Evolutionary conservation across 371 early-diverging fungal genomes (phyloP).

Genomic region (Gilbertella persicaria): DNA sequence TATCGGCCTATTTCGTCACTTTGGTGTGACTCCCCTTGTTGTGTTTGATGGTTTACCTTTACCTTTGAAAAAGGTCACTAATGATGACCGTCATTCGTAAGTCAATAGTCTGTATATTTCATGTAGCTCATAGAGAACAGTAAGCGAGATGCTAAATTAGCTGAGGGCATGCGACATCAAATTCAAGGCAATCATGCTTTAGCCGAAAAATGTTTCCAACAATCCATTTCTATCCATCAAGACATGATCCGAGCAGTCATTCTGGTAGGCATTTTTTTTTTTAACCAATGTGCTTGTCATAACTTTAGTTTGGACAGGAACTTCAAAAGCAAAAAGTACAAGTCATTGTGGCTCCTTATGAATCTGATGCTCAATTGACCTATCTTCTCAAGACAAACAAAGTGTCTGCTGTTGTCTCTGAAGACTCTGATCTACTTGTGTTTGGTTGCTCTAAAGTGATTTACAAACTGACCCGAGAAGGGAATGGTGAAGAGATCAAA

Average conservation of each 20-base stretch:
- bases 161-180: constrained; percentile 52
- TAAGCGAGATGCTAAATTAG: constrained; percentile 51
- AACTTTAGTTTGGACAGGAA: constrained; percentile 35
- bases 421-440: constrained; percentile 96
- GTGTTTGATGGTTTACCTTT: constrained; percentile 98
- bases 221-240: constrained; percentile 72
- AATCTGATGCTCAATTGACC: constrained; percentile 98
- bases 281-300: background rate
- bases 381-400: constrained; percentile 75
- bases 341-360: constrained; percentile 96
- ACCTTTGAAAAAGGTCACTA: constrained; percentile 85
- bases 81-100: constrained; percentile 64
- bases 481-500: constrained; percentile 34
- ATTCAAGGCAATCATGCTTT: constrained; percentile 52
- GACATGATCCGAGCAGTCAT: constrained; percentile 80
- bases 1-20: constrained; percentile 66
- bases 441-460: constrained; percentile 90
- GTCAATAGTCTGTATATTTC: constrained; percentile 1
- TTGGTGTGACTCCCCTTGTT: constrained; percentile 81
- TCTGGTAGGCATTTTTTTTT: constrained; percentile 61
- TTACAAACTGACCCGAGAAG: constrained; percentile 75
- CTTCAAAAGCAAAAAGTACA: constrained; percentile 68
- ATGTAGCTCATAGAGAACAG: background rate
- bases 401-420: constrained; percentile 88
- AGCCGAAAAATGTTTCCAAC: constrained; percentile 75